Evolutionary conservation across 805 yeast genomes (phyloP).

Genomic region (Metschnikowia vanudenii): DNA sequence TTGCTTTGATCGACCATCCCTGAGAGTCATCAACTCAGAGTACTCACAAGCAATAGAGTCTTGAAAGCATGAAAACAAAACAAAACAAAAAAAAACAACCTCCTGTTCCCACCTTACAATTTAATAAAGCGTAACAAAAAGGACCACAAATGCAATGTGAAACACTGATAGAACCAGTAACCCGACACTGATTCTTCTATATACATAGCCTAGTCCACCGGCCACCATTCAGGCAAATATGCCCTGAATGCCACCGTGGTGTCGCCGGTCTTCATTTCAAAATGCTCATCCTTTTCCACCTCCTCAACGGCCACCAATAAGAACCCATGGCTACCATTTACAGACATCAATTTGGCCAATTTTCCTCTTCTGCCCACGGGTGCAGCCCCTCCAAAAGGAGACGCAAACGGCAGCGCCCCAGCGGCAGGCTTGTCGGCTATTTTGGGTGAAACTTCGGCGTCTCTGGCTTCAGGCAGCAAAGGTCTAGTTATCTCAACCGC

Average conservation of each 20-base stretch:
- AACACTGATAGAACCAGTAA: too few relatives aligned
- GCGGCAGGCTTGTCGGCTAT: slow-evolving; percentile 4
- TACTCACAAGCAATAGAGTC: too few relatives aligned
- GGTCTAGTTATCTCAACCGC: slow-evolving; percentile 17
- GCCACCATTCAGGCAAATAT: slow-evolving; percentile 76
- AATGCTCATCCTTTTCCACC: slow-evolving; percentile 43
- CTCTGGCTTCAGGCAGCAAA: slow-evolving; percentile 2
- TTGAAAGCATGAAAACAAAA: too few relatives aligned
- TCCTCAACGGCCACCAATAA: slow-evolving; percentile 51
- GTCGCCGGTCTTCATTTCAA: slow-evolving; percentile 28
- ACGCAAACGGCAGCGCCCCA: slow-evolving; percentile 4
- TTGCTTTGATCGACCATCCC: too few relatives aligned
- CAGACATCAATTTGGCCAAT: slow-evolving; percentile 50
- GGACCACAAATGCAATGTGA: too few relatives aligned
- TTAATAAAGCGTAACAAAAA: too few relatives aligned
- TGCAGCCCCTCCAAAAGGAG: slow-evolving; percentile 21
- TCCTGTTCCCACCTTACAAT: too few relatives aligned
- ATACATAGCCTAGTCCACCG: slow-evolving; percentile 25
- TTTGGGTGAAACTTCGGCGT: slow-evolving; percentile 12
- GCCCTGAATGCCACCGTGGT: slow-evolving; percentile 48
- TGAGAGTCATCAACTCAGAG: too few relatives aligned
- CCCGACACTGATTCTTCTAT: too few relatives aligned
- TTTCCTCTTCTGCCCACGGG: slow-evolving; percentile 32
- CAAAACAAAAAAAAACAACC: too few relatives aligned
- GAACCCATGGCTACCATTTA: slow-evolving; percentile 61